phyloP scores from a whole-genome alignment of 108 stramenopile species.

The Phaeodactylum tricornutum region DNA sequence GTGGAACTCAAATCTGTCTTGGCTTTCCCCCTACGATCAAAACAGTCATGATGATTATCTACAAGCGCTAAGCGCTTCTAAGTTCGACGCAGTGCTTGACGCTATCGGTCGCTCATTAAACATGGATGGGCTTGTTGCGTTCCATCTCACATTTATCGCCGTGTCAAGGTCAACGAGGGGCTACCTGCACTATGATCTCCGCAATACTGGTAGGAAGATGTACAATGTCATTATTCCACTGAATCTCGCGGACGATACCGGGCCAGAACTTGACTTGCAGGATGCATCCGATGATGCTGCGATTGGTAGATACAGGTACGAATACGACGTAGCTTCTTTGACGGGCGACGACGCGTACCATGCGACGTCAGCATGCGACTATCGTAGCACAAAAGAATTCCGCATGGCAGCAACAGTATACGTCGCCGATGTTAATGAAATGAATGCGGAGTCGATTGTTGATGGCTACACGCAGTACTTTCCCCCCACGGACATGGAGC shows the following conservation, averaged over 20 bases:
- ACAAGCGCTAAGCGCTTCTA: conserved; percentile 37
- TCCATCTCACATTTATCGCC: conserved; percentile 49
- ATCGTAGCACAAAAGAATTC: conserved; percentile 24
- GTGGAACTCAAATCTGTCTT: conserved; percentile 70
- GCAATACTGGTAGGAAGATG: conserved; percentile 33
- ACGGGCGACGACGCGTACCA: conserved; percentile 41
- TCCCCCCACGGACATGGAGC: conserved; percentile 2
- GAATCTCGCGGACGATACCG: conserved; percentile 24
- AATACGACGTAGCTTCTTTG: conserved; percentile 32
- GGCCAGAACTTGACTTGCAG: conserved; percentile 43
- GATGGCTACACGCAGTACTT: conserved; percentile 15
- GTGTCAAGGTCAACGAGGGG: conserved; percentile 34
- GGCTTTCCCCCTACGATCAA: conserved; percentile 42
- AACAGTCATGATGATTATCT: conserved; percentile 30
- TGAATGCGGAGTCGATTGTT: conserved; percentile 18
- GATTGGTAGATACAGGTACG: too few species aligned
- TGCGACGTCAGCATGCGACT: conserved; percentile 43
- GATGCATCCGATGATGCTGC: conserved; percentile 6
- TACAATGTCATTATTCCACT: conserved; percentile 64
- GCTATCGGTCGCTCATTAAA: conserved; percentile 39
- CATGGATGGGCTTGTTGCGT: conserved; percentile 38
- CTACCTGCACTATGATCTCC: conserved; percentile 49
- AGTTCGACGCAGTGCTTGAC: conserved; percentile 48
- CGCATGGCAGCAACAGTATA: conserved; percentile 46
- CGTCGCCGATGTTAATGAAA: conserved; percentile 35